These are phyloP conservation scores for Clonostachys rhizophaga DNA, from an alignment of 2,329 filamentous ascomycete genomes.

Conservation along the genomic window DNA sequence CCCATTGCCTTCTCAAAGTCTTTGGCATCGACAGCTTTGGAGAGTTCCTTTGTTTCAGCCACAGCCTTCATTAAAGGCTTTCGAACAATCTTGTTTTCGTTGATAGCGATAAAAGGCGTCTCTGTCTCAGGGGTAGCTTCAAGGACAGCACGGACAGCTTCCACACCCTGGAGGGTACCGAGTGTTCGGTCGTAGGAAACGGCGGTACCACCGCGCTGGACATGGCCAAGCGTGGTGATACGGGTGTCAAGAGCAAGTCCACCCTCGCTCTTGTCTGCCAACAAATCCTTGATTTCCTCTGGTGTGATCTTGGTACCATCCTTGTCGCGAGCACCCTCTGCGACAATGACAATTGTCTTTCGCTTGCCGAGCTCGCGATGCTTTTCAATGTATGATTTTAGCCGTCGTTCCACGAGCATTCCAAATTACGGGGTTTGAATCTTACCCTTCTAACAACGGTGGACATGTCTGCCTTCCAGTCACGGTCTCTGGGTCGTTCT, in stretches of 20 bases:
- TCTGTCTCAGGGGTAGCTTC: conserved; percentile 85
- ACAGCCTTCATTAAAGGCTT: conserved; percentile 89
- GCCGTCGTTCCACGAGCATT: neutral
- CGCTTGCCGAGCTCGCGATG: conserved; percentile 88
- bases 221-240: conserved; percentile 92
- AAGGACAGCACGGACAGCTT: conserved; percentile 87
- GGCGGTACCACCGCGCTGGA: conserved; percentile 90
- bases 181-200: conserved; percentile 95
- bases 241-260: conserved; percentile 83
- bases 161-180: conserved; percentile 86
- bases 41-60: conserved; percentile 76
- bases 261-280: conserved; percentile 62
- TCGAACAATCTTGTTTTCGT: conserved; percentile 94
- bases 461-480: conserved; percentile 90
- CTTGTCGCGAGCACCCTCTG: conserved; percentile 86
- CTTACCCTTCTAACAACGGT: conserved; percentile 66
- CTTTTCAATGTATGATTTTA: conserved; percentile 30
- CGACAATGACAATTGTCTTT: conserved; percentile 97
- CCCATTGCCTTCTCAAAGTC: conserved; percentile 86
- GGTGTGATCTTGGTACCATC: conserved; percentile 81
- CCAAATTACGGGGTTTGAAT: neutral
- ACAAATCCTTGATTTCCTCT: conserved; percentile 77
- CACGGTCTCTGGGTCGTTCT: conserved; percentile 80
- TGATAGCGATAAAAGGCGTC: conserved; percentile 93
- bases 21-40: conserved; percentile 74